Conservation (phyloP, 2,329 filamentous ascomycete species). For the Ambrosiella xylebori region DNA sequence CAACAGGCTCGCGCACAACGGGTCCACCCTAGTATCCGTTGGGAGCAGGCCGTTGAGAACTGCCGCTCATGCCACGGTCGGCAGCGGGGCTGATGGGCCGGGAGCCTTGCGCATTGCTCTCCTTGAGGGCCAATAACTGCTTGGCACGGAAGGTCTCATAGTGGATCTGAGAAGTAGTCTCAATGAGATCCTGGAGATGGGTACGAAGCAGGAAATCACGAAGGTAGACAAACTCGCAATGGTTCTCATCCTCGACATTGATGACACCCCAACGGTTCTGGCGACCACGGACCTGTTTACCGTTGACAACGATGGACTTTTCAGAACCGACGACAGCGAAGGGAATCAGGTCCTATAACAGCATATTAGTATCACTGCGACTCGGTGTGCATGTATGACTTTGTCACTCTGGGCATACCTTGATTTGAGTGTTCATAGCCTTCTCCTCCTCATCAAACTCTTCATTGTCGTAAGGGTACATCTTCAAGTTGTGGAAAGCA, state of each 20-base stretch:
- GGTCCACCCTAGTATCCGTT: slow-evolving; percentile 67
- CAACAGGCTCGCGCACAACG: slow-evolving; percentile 8
- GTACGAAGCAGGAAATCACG: slow-evolving; percentile 97
- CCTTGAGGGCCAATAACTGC: slow-evolving; percentile 93
- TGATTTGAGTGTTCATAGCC: slow-evolving; percentile 84
- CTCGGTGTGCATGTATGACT: too few relatives aligned
- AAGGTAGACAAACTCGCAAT: slow-evolving; percentile 98
- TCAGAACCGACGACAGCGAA: slow-evolving; percentile 97
- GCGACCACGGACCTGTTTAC: slow-evolving; percentile 90
- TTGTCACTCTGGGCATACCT: slow-evolving; percentile 40
- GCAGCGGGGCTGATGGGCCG: slow-evolving; percentile 90
- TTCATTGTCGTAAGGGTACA: slow-evolving; percentile 99
- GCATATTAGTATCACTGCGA: not conserved
- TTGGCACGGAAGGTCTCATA: slow-evolving; percentile 99
- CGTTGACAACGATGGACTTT: slow-evolving; percentile 92
- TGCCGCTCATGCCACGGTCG: slow-evolving; percentile 88
- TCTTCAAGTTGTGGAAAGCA: slow-evolving; percentile 98
- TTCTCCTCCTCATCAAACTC: slow-evolving; percentile 97
- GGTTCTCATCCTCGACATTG: slow-evolving; percentile 97
- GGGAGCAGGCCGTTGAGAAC: slow-evolving; percentile 95
- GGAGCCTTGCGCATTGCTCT: slow-evolving; percentile 77
- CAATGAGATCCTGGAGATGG: slow-evolving; percentile 95
- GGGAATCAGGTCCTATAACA: slow-evolving; percentile 64
- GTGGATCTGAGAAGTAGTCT: slow-evolving; percentile 98
- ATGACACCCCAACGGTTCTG: slow-evolving; percentile 99